Evolutionary conservation across 225 moss, liverwort and hornwort species (phyloP).

Genomic region (Marchantia paleacea): DNA sequence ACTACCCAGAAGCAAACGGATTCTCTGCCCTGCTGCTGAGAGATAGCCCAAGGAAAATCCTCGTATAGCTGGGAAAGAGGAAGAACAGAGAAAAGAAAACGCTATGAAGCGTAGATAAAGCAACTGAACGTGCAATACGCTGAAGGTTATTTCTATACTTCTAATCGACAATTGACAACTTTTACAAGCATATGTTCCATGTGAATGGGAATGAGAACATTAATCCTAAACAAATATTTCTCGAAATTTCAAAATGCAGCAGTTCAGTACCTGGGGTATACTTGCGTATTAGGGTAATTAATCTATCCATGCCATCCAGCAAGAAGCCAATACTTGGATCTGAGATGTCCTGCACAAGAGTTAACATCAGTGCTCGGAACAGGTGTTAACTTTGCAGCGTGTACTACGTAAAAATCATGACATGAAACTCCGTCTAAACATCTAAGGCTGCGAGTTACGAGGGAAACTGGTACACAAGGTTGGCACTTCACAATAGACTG

Average conservation of each 20-base stretch:
- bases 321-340: slow-evolving; percentile 97
- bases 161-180: background rate
- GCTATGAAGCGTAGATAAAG: background rate
- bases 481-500: no score
- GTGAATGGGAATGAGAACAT: background rate
- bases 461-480: background rate
- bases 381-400: background rate
- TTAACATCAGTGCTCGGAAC: slow-evolving; percentile 18
- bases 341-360: slow-evolving; percentile 76
- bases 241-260: background rate
- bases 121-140: background rate
- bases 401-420: background rate
- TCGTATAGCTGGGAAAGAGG: slow-evolving; percentile 58
- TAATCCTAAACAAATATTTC: no score
- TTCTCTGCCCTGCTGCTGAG: slow-evolving; percentile 79
- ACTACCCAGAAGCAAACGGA: slow-evolving; percentile 78
- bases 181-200: background rate
- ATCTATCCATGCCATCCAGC: slow-evolving; percentile 92
- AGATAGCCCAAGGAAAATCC: slow-evolving; percentile 93
- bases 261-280: slow-evolving; percentile 67
- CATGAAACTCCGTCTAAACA: background rate
- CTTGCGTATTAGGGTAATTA: slow-evolving; percentile 78
- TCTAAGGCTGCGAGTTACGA: background rate
- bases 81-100: background rate
- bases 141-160: background rate